A percentile compares a stretch with the other conserved stretches of the same genome.
phyloP scores from a whole-genome alignment of 2,329 filamentous ascomycete species.

The Ophiostoma montium region DNA sequence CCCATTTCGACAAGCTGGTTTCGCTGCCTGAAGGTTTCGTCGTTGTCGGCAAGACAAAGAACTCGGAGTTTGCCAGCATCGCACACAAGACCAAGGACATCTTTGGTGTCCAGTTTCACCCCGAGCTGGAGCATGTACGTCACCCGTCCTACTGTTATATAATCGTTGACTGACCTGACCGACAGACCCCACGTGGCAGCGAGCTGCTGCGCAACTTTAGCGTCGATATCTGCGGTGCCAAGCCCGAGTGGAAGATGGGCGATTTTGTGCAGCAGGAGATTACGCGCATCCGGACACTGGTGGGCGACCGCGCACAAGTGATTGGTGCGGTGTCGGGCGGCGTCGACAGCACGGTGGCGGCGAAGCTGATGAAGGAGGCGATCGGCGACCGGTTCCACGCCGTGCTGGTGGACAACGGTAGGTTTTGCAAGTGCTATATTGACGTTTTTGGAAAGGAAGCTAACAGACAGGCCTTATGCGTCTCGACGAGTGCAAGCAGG shows the following conservation, averaged over 20 bases:
- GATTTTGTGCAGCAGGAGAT: conserved; percentile 76
- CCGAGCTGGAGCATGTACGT: conserved; percentile 43
- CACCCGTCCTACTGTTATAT: too few species aligned
- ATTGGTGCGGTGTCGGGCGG: conserved; percentile 46
- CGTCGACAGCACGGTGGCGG: conserved; percentile 80
- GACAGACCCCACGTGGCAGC: conserved; percentile 46
- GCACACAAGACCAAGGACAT: conserved; percentile 54
- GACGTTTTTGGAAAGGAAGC: too few species aligned
- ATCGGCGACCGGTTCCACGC: conserved; percentile 63
- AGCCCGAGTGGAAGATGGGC: conserved; percentile 71
- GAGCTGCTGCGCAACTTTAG: conserved; percentile 71
- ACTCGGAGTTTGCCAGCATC: conserved; percentile 67
- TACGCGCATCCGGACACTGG: conserved; percentile 60
- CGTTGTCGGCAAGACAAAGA: conserved; percentile 57
- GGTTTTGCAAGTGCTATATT: too few species aligned
- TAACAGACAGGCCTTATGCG: conserved; percentile 60
- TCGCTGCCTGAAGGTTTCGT: conserved; percentile 54
- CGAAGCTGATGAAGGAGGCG: conserved; percentile 59
- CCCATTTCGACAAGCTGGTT: conserved; percentile 41
- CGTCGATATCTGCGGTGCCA: conserved; percentile 64
- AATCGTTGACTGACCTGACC: too few species aligned
- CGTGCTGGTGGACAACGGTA: conserved; percentile 69
- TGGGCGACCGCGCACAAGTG: conserved; percentile 71
- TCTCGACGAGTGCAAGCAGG: conserved; percentile 67
- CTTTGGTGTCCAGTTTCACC: conserved; percentile 78